phyloP scores from a whole-genome alignment of 2,329 filamentous ascomycete genomes.

The Nothopassalora personata region DNA sequence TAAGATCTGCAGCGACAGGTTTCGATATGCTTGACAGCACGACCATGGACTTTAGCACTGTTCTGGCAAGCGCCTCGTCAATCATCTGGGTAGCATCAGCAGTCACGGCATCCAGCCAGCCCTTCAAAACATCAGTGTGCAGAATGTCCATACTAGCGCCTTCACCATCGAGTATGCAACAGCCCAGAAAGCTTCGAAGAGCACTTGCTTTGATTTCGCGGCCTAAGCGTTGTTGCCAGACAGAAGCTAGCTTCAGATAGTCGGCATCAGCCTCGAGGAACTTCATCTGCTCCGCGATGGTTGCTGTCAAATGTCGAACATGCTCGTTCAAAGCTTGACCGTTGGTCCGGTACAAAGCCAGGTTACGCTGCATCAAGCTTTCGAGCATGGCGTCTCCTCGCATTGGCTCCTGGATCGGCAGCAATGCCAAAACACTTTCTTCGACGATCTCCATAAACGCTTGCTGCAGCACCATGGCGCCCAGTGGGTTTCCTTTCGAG shows the following conservation, averaged over 20 bases:
- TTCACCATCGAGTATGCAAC: constrained; percentile 74
- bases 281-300: constrained; percentile 77
- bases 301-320: constrained; percentile 58
- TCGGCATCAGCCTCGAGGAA: constrained; percentile 84
- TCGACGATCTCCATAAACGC: constrained; percentile 79
- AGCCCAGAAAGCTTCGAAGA: constrained; percentile 79
- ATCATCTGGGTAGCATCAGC: constrained; percentile 76
- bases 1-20: constrained; percentile 67
- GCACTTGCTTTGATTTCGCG: constrained; percentile 80
- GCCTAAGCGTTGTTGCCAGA: constrained; percentile 79
- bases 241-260: constrained; percentile 78
- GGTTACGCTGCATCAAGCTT: constrained; percentile 25
- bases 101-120: constrained; percentile 80
- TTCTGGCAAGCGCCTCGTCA: constrained; percentile 68
- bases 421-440: constrained; percentile 24
- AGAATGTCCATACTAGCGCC: constrained; percentile 52
- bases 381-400: constrained; percentile 20
- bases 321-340: constrained; percentile 34
- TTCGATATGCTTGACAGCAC: constrained; percentile 72
- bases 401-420: constrained; percentile 18
- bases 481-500: constrained; percentile 70
- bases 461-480: constrained; percentile 84
- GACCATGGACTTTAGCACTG: constrained; percentile 75
- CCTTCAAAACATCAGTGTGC: constrained; percentile 62
- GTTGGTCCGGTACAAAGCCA: constrained; percentile 10